phyloP scores from a whole-genome alignment of 495 filamentous ascomycete species.

The Podospora appendiculata region DNA sequence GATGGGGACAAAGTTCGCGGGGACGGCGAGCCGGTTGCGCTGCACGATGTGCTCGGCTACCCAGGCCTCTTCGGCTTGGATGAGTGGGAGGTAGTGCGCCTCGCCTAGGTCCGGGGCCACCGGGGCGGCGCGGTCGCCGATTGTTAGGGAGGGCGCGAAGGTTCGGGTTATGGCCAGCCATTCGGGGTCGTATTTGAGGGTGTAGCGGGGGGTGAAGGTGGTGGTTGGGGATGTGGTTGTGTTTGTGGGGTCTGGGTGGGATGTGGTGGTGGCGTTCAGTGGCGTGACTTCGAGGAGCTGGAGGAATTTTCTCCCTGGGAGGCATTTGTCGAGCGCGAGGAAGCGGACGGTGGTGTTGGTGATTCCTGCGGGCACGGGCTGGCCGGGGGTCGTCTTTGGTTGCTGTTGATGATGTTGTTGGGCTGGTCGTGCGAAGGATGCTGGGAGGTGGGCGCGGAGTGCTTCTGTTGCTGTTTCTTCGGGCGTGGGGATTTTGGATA shows the following conservation, averaged over 20 bases:
- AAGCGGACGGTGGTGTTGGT: constrained; percentile 74
- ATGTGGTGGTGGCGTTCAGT: constrained; percentile 23
- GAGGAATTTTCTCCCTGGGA: constrained; percentile 70
- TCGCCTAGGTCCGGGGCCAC: constrained; percentile 53
- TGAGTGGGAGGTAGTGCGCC: constrained; percentile 50
- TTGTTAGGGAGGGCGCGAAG: constrained; percentile 53
- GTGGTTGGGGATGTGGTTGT: neutral
- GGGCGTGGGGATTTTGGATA: neutral
- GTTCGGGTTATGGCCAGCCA: constrained; percentile 90
- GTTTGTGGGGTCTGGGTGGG: neutral
- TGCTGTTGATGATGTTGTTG: constrained; percentile 7
- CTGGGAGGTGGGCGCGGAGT: constrained; percentile 59
- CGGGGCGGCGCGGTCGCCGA: constrained; percentile 47
- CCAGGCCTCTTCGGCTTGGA: constrained; percentile 63
- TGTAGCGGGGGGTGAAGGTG: constrained; percentile 20
- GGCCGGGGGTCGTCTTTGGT: constrained; percentile 29
- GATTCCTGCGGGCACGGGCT: constrained; percentile 45
- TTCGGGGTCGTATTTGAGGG: constrained; percentile 79
- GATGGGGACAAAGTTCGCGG: constrained; percentile 66
- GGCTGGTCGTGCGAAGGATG: constrained; percentile 48
- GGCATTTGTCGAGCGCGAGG: constrained; percentile 83
- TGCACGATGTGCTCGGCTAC: constrained; percentile 64
- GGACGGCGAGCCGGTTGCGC: constrained; percentile 52
- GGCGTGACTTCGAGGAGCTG: constrained; percentile 60
- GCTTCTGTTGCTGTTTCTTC: constrained; percentile 21